Evolutionary conservation across 2,329 filamentous ascomycete species (phyloP), one percentile per base, ranked within the genome.

Genomic region (Colletotrichum sidae): DNA sequence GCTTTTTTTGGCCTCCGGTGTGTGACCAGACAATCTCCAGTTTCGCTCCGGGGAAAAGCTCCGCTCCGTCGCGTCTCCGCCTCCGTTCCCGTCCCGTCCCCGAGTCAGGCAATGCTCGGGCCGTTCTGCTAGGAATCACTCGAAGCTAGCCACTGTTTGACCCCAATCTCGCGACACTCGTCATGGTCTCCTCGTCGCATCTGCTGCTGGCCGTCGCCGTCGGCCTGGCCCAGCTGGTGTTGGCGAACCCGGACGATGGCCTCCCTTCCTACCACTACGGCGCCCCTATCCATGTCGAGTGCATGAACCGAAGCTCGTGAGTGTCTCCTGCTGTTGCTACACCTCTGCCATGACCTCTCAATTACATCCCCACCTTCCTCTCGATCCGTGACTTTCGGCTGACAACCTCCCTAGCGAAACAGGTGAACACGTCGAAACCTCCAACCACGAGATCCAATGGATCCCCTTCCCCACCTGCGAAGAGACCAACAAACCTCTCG

Each of bases 401-500:
- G 35, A 64, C 35, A 12, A 9, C 13, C 11, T 17, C 47, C 59
- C 13, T 35, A 96, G 92, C 73, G 92, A 96, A 72, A 96, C 92
- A 8, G 93, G 93, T 76, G 93, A 97, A 78, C 93, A 97, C 83
- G 90, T 97, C 74, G 91, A 93, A 74, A 89, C 96, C 76, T 84
- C 86, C 41, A 84, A 90, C 69, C 90, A 96, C 74, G 91, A 96
- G 77, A 88, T 97, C 61, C 87, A 97, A 85, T 98, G 96, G 85
- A 90, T 96, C 49, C 93, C 95, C 44, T 98, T 98, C 78, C 92
- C 92, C 33, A 84, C 86, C 39, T 98, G 96, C 86, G 92, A 94
- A 79, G 96, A 98, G 79, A 98, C 96, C 11, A 84, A 84, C 47
- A 86, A 87, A 54, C 90, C 94, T 0, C 89, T 99, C 72, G 89